phyloP scores from a whole-genome alignment of 2,329 filamentous ascomycete species.

The Neocatenulostroma microsporum region DNA sequence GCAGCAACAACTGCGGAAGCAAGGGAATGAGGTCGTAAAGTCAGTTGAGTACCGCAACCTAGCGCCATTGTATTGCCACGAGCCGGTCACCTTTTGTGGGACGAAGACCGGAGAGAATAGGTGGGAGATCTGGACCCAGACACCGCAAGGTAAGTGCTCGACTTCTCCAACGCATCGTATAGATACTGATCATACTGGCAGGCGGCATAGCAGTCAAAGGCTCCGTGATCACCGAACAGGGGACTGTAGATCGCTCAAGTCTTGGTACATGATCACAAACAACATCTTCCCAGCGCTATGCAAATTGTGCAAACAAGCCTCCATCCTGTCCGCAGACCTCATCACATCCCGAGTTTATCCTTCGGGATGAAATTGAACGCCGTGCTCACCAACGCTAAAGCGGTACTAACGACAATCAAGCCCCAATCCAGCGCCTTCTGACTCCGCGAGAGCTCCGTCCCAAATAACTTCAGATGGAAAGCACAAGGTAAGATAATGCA shows the following conservation, averaged over 20 bases:
- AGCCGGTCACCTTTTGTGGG: constrained; percentile 63
- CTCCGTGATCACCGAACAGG: constrained; percentile 25
- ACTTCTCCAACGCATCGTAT: not conserved
- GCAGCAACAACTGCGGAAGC: constrained; percentile 42
- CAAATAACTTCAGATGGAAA: constrained; percentile 87
- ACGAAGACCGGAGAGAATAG: constrained; percentile 39
- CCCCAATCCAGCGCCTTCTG: constrained; percentile 62
- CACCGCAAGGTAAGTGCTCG: constrained; percentile 23
- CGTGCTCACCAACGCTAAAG: constrained; percentile 69
- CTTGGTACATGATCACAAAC: not conserved
- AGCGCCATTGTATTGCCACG: constrained; percentile 68
- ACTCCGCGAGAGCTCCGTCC: constrained; percentile 54
- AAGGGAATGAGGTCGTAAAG: constrained; percentile 37
- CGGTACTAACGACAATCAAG: constrained; percentile 60
- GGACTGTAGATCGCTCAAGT: constrained; percentile 2
- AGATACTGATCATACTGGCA: not conserved
- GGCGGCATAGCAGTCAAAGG: constrained; percentile 40
- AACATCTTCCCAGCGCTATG: too few species aligned
- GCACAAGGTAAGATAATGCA: constrained; percentile 82
- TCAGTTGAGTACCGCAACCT: constrained; percentile 72
- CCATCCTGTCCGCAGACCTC: too few species aligned
- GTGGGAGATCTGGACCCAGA: constrained; percentile 37
- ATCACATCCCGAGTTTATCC: constrained; percentile 31
- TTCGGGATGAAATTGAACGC: constrained; percentile 83
- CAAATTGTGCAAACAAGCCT: too few species aligned